Evolutionary conservation across 2,329 filamentous ascomycete species (phyloP), one percentile per base, ranked within the genome.

Genomic region (Neonectria hederae): DNA sequence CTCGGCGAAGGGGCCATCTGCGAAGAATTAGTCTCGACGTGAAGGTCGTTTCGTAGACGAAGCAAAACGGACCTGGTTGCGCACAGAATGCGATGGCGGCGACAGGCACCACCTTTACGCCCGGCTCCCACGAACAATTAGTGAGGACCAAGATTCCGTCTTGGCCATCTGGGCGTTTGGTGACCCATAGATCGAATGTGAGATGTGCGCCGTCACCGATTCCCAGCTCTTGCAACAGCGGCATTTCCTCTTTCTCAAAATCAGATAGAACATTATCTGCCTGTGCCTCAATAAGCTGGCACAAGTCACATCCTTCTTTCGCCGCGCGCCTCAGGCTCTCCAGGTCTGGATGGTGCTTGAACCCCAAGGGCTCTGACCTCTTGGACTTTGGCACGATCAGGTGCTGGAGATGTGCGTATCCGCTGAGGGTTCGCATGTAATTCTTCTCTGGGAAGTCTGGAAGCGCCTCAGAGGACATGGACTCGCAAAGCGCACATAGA

Each of bases 91-190:
- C 58, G 17, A 61, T 49, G 7, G 30, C 58, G 5, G 58, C 58
- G 8, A 61, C n/a, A 17, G 53, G 58, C 26, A 61, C 14, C 2
- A 61, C 17, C 19, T 43, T 24, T 21, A 17, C 8, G 5, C 22
- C 22, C 7, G 17, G 24, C n/a, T 32, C 11, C 17, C 19, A 22
- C 5, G 30, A 22, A 5, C 21, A 40, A 28, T 61, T 61, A 2
- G 58, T 54, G 6, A 61, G 35, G 11, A 61, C 58, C 52, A 42
- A 55, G 38, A 61, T 28, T 19, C 58, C 58, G 2, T 61, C 51
- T 24, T 49, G 17, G 17, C 43, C 43, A 54, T 55, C 24, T 11
- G 51, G 22, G 2, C 58, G 51, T n/a, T 54, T 54, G 30, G 51
- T 26, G 22, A 61, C 45, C 58, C 32, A 61, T 26, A 61, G 13